Evolutionary conservation across 257 asterid species (phyloP).

Genomic region (Anisodus acutangulus): DNA sequence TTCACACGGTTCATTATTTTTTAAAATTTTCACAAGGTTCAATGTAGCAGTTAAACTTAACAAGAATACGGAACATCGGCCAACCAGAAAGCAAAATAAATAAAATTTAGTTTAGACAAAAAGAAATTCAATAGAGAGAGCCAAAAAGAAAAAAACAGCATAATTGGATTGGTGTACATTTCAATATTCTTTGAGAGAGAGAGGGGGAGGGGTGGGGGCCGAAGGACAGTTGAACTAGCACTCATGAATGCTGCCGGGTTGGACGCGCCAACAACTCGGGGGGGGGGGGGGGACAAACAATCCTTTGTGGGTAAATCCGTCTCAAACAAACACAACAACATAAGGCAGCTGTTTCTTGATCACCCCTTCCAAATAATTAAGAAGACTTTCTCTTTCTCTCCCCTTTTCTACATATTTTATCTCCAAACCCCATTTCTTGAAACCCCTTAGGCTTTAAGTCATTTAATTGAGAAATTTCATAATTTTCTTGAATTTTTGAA

Average conservation of each 20-base stretch:
- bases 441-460: not conserved
- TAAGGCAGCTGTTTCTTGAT: slow-evolving; percentile 54
- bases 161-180: slow-evolving; percentile 23
- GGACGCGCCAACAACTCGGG: too few relatives aligned
- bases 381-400: slow-evolving; percentile 22
- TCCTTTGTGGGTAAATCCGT: slow-evolving; percentile 53
- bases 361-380: slow-evolving; percentile 33
- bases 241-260: too few relatives aligned
- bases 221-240: too few relatives aligned
- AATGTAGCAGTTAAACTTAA: not conserved
- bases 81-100: slow-evolving; percentile 28
- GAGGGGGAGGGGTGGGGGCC: not conserved
- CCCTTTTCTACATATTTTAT: slow-evolving; percentile 35
- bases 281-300: not conserved
- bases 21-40: not conserved
- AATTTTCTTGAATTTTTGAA: slow-evolving; percentile 20
- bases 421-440: slow-evolving; percentile 47
- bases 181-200: slow-evolving; percentile 2
- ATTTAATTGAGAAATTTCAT: not conserved
- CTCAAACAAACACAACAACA: slow-evolving; percentile 34
- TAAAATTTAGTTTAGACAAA: slow-evolving; percentile 4
- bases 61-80: slow-evolving; percentile 37
- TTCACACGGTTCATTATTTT: too few relatives aligned
- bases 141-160: not conserved
- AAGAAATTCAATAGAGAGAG: not conserved